Evolutionary conservation across 768 basidiomycete species (phyloP).

Genomic region (Trametopsis cervina): DNA sequence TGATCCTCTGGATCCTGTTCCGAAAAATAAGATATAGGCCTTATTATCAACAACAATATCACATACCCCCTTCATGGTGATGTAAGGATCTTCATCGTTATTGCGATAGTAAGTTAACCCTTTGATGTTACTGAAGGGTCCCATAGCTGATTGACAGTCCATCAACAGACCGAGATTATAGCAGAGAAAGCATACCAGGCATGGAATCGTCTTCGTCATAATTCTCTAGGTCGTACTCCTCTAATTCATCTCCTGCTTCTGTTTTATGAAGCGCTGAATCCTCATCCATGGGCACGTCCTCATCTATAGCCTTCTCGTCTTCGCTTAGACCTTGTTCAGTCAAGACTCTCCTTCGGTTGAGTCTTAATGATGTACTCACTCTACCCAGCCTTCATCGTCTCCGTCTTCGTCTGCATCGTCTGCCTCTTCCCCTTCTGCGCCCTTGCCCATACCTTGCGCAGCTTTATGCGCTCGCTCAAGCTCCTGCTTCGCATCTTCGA

Average conservation of each 20-base stretch:
- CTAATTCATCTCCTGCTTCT: conserved; percentile 54
- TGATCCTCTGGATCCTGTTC: conserved; percentile 49
- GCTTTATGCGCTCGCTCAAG: conserved; percentile 76
- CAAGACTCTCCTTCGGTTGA: conserved; percentile 22
- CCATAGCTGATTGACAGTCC: conserved; percentile 35
- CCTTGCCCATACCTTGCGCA: conserved; percentile 62
- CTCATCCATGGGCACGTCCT: conserved; percentile 34
- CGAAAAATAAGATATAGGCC: no score
- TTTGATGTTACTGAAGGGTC: conserved; percentile 94
- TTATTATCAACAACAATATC: no score
- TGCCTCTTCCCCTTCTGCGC: conserved; percentile 58
- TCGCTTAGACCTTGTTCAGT: conserved; percentile 30
- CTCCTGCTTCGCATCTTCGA: conserved; percentile 86
- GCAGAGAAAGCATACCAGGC: conserved; percentile 21
- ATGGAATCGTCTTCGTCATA: conserved; percentile 75
- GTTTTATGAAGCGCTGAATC: conserved; percentile 24
- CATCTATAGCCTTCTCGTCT: conserved; percentile 58
- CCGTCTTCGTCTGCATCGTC: conserved; percentile 48
- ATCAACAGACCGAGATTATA: neutral
- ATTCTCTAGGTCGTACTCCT: conserved; percentile 83
- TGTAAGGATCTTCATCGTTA: conserved; percentile 93
- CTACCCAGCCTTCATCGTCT: conserved; percentile 63
- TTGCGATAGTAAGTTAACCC: conserved; percentile 88
- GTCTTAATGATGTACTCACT: conserved; percentile 51
- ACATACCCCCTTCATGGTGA: conserved; percentile 88